phyloP scores from a whole-genome alignment of 495 filamentous ascomycete species.

The Penicillium samsonianum region DNA sequence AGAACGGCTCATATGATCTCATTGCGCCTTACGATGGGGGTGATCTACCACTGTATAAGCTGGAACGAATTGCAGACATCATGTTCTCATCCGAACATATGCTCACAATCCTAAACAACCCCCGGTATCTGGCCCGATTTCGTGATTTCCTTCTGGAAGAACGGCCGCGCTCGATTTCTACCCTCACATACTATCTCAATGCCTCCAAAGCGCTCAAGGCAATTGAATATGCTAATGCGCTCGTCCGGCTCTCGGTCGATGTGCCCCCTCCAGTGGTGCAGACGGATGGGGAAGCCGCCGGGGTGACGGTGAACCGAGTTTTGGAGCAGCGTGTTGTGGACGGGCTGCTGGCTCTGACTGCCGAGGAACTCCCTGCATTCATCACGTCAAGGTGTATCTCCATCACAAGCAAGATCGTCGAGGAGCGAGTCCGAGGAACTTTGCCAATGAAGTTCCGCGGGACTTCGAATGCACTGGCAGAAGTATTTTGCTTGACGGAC shows the following conservation, averaged over 20 bases:
- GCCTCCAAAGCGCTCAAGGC: conserved; percentile 66
- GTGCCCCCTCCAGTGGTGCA: conserved; percentile 39
- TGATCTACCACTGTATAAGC: conserved; percentile 36
- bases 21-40: conserved; percentile 30
- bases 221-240: conserved; percentile 70
- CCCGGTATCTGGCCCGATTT: conserved; percentile 61
- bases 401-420: conserved; percentile 40
- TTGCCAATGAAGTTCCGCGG: conserved; percentile 46
- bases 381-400: conserved; percentile 51
- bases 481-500: conserved; percentile 78
- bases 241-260: conserved; percentile 44
- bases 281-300: conserved; percentile 45
- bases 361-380: conserved; percentile 70
- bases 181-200: conserved; percentile 66
- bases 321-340: conserved; percentile 59
- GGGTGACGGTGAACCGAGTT: conserved; percentile 50
- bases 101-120: conserved; percentile 60
- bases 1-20: conserved; percentile 34
- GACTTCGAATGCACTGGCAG: conserved; percentile 69
- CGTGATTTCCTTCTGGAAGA: conserved; percentile 68
- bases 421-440: conserved; percentile 37
- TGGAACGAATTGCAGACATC: conserved; percentile 62
- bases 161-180: conserved; percentile 68
- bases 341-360: conserved; percentile 60
- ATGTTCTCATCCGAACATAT: conserved; percentile 69